Percentiles rank a stretch among this genome's conserved stretches.
These are phyloP conservation scores for Petasospora rhodanensis DNA, from an alignment of 1,139 yeast species.

Conservation along the genomic window DNA sequence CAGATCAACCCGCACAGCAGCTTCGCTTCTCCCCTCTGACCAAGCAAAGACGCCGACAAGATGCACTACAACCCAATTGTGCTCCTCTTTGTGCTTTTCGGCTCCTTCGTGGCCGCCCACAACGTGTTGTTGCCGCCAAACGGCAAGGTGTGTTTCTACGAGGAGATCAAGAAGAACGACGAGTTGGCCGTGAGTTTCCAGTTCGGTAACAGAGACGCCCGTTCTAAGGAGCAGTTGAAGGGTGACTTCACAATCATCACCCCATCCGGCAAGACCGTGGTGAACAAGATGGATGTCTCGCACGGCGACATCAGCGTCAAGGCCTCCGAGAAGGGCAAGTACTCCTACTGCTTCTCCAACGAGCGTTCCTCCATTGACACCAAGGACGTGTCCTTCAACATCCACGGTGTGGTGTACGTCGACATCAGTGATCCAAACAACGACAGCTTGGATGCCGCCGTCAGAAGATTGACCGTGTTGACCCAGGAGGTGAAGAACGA, in stretches of 20 bases:
- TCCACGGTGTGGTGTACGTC: slow-evolving; percentile 87
- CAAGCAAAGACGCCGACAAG: too few relatives aligned
- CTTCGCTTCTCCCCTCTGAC: too few relatives aligned
- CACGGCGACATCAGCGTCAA: slow-evolving; percentile 77
- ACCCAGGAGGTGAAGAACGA: slow-evolving; percentile 89
- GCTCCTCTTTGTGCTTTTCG: slow-evolving; percentile 9
- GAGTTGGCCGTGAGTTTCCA: slow-evolving; percentile 88
- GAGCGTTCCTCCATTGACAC: slow-evolving; percentile 70
- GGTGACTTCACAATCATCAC: slow-evolving; percentile 66
- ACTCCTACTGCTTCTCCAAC: slow-evolving; percentile 87
- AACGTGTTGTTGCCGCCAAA: slow-evolving; percentile 80
- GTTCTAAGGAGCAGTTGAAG: slow-evolving; percentile 67
- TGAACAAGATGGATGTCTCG: slow-evolving; percentile 51
- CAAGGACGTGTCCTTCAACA: slow-evolving; percentile 91
- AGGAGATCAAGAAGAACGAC: slow-evolving; percentile 75
- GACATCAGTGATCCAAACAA: slow-evolving; percentile 80
- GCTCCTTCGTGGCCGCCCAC: slow-evolving; percentile 48
- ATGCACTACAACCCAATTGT: slow-evolving; percentile 7
- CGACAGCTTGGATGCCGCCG: slow-evolving; percentile 82
- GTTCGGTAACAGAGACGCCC: slow-evolving; percentile 86
- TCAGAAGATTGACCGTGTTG: slow-evolving; percentile 68
- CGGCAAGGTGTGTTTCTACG: slow-evolving; percentile 87
- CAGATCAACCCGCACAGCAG: too few relatives aligned
- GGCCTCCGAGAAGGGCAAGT: slow-evolving; percentile 68
- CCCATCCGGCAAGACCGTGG: slow-evolving; percentile 54